phyloP scores from a whole-genome alignment of 805 yeast species.

The Candida nemodendra region DNA sequence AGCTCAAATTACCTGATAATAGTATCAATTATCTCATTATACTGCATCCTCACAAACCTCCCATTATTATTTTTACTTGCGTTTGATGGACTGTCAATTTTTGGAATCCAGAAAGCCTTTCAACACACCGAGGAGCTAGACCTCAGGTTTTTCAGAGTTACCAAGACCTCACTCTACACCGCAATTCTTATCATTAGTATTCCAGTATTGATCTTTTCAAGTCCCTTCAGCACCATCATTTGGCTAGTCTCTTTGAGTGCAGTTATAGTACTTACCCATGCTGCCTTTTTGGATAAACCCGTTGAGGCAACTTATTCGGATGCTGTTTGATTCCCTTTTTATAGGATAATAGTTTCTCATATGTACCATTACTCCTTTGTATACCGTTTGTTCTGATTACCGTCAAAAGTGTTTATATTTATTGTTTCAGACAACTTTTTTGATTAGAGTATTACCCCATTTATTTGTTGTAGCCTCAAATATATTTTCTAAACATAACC shows the following conservation, averaged over 20 bases:
- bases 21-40: constrained; percentile 63
- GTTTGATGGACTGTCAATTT: constrained; percentile 40
- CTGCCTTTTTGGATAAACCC: constrained; percentile 90
- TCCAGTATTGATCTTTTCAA: constrained; percentile 62
- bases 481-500: too few species aligned
- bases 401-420: too few species aligned
- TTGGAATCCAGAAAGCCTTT: constrained; percentile 38
- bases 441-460: too few species aligned
- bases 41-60: constrained; percentile 81
- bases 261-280: constrained; percentile 78
- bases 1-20: constrained; percentile 79
- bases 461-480: too few species aligned
- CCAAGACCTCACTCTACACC: constrained; percentile 81
- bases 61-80: constrained; percentile 74
- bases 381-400: not conserved
- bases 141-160: constrained; percentile 53
- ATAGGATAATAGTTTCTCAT: not conserved
- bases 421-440: too few species aligned
- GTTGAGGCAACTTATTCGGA: constrained; percentile 93
- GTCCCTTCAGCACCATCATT: constrained; percentile 84
- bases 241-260: constrained; percentile 91
- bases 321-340: constrained; percentile 30
- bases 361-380: not conserved
- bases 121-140: constrained; percentile 27
- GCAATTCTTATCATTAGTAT: constrained; percentile 65